Evolutionary conservation across 1,139 yeast species (phyloP).

Genomic region (Meyerozyma carpophila): DNA sequence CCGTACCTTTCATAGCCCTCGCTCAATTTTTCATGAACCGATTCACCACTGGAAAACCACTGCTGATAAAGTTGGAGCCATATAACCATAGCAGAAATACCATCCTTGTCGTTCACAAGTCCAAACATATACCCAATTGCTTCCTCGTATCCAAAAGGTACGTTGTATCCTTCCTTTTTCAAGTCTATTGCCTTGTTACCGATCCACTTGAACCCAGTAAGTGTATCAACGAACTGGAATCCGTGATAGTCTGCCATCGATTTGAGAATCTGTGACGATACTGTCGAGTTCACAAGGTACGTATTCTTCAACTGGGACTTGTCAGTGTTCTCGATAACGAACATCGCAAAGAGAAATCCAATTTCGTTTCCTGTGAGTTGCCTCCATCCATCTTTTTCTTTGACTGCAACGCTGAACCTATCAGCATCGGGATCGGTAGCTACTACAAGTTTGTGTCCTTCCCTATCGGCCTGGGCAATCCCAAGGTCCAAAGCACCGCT

Average conservation of each 20-base stretch:
- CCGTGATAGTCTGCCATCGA: slow-evolving; percentile 62
- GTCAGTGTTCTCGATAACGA: slow-evolving; percentile 34
- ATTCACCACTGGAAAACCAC: slow-evolving; percentile 36
- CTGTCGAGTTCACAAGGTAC: slow-evolving; percentile 81
- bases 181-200: slow-evolving; percentile 83
- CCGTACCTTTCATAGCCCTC: slow-evolving; percentile 65
- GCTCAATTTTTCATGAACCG: slow-evolving; percentile 43
- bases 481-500: slow-evolving; percentile 82
- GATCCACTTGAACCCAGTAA: slow-evolving; percentile 97
- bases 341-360: slow-evolving; percentile 78
- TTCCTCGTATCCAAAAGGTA: slow-evolving; percentile 92
- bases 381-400: slow-evolving; percentile 49
- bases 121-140: slow-evolving; percentile 94
- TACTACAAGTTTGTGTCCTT: slow-evolving; percentile 50
- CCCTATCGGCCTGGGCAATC: slow-evolving; percentile 45
- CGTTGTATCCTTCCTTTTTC: slow-evolving; percentile 56
- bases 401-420: slow-evolving; percentile 74
- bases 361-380: slow-evolving; percentile 91
- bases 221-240: slow-evolving; percentile 68
- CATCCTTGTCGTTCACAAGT: slow-evolving; percentile 90
- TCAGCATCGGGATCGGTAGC: slow-evolving; percentile 98
- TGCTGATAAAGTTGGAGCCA: slow-evolving; percentile 65
- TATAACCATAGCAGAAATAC: slow-evolving; percentile 75
- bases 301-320: slow-evolving; percentile 27
- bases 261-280: slow-evolving; percentile 77